Conservation (phyloP, 495 filamentous ascomycete genomes). For the Neohortaea acidophila region DNA sequence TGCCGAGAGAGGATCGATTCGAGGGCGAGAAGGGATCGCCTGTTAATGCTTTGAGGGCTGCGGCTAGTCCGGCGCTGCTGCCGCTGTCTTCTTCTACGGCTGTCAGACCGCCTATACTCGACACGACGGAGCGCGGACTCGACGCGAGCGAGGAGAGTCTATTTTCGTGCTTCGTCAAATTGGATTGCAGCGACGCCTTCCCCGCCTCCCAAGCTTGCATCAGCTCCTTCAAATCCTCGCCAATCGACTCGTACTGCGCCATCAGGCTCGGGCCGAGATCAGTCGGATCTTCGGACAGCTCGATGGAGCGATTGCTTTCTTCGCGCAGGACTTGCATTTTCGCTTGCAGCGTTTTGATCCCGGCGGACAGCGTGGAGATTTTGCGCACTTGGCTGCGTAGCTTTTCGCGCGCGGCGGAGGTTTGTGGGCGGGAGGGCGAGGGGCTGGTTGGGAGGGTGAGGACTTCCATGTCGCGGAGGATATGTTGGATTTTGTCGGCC, state of each 20-base stretch:
- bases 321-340: slow-evolving; percentile 88
- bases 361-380: slow-evolving; percentile 72
- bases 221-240: slow-evolving; percentile 64
- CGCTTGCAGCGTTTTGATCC: slow-evolving; percentile 81
- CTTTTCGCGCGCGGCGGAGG: slow-evolving; percentile 54
- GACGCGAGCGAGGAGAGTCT: slow-evolving; percentile 51
- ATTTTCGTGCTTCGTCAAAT: slow-evolving; percentile 58
- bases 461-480: slow-evolving; percentile 67
- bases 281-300: slow-evolving; percentile 54
- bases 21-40: slow-evolving; percentile 38
- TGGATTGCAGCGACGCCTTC: slow-evolving; percentile 55
- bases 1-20: slow-evolving; percentile 30
- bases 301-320: slow-evolving; percentile 63
- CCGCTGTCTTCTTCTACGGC: slow-evolving; percentile 49
- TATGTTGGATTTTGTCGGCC: slow-evolving; percentile 44
- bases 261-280: slow-evolving; percentile 63
- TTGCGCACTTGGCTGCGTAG: slow-evolving; percentile 73
- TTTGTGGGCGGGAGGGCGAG: slow-evolving; percentile 39
- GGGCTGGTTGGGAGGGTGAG: slow-evolving; percentile 46
- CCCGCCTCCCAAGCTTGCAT: slow-evolving; percentile 87
- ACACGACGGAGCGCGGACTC: slow-evolving; percentile 58
- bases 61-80: slow-evolving; percentile 55
- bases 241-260: slow-evolving; percentile 87
- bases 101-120: slow-evolving; percentile 68
- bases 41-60: slow-evolving; percentile 60